These are phyloP conservation scores for Termitomyces sp. DNA, from an alignment of 768 basidiomycete genomes.

Conservation along the genomic window DNA sequence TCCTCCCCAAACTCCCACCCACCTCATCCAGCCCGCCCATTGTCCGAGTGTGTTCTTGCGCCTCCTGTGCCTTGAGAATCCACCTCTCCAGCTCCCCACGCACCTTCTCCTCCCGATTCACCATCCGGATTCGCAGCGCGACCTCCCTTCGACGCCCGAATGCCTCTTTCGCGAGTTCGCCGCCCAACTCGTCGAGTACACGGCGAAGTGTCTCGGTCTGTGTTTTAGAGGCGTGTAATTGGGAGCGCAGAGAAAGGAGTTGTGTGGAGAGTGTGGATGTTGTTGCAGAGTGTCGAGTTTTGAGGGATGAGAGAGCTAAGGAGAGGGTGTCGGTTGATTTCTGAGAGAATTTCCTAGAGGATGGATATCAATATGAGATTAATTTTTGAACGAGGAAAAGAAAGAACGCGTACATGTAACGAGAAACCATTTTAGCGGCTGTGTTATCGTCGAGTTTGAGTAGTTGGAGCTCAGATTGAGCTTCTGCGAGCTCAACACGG, in stretches of 20 bases:
- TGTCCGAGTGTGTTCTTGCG: conserved; percentile 14
- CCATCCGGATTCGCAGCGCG: conserved; percentile 52
- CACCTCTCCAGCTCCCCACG: conserved; percentile 51
- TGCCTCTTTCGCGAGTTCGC: conserved; percentile 64
- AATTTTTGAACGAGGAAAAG: not conserved
- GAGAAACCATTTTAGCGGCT: conserved; percentile 77
- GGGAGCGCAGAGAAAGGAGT: conserved; percentile 35
- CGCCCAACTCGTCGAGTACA: conserved; percentile 64
- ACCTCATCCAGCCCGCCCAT: conserved; percentile 5
- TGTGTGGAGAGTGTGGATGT: conserved; percentile 49
- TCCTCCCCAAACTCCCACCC: conserved; percentile 12
- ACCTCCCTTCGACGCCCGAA: conserved; percentile 73
- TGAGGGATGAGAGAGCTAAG: conserved; percentile 49
- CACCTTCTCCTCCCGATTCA: conserved; percentile 59
- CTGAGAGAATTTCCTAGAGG: conserved; percentile 76
- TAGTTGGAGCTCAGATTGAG: conserved; percentile 47
- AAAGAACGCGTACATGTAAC: conserved; percentile 62
- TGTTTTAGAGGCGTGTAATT: conserved; percentile 36
- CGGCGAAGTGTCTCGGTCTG: conserved; percentile 45
- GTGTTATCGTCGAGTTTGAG: conserved; percentile 61
- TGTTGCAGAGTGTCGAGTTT: conserved; percentile 58
- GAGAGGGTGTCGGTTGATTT: conserved; percentile 64
- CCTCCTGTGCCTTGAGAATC: conserved; percentile 46
- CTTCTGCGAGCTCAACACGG: conserved; percentile 37
- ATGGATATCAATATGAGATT: not conserved